These are phyloP conservation scores for Penicillium occitanis DNA, from an alignment of 2,329 filamentous ascomycete species.

Conservation along the genomic window DNA sequence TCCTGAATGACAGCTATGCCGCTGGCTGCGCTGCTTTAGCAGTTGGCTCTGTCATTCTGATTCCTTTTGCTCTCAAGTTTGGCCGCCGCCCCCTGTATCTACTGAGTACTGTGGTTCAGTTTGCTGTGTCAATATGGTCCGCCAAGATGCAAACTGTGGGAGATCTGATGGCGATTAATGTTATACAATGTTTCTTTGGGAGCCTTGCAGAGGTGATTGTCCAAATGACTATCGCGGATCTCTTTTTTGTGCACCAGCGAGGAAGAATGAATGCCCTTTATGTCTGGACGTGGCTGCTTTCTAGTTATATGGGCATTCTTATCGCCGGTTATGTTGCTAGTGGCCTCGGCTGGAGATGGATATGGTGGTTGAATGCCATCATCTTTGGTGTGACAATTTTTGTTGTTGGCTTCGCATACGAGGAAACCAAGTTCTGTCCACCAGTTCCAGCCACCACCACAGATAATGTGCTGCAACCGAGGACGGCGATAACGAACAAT, in stretches of 20 bases:
- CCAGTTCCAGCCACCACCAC: neutral
- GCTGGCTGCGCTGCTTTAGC: slow-evolving; percentile 45
- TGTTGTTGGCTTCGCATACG: slow-evolving; percentile 47
- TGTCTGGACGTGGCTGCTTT: slow-evolving; percentile 36
- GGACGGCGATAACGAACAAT: neutral
- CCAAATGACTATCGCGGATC: slow-evolving; percentile 50
- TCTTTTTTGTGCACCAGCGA: slow-evolving; percentile 53
- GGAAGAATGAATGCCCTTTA: slow-evolving; percentile 52
- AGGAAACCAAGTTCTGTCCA: slow-evolving; percentile 41
- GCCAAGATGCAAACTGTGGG: slow-evolving; percentile 45
- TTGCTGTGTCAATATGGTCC: slow-evolving; percentile 44
- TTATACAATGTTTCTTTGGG: slow-evolving; percentile 46
- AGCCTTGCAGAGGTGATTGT: slow-evolving; percentile 48
- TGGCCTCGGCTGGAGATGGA: slow-evolving; percentile 52
- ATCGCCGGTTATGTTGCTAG: slow-evolving; percentile 39
- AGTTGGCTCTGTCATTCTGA: slow-evolving; percentile 45
- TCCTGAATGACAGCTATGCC: slow-evolving; percentile 50
- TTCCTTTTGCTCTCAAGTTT: slow-evolving; percentile 50
- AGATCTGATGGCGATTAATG: slow-evolving; percentile 49
- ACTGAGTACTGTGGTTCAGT: slow-evolving; percentile 42
- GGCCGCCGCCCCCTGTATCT: slow-evolving; percentile 50
- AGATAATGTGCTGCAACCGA: neutral
- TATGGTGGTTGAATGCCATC: slow-evolving; percentile 51
- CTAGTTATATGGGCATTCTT: slow-evolving; percentile 26
- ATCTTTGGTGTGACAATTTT: slow-evolving; percentile 42